phyloP scores from a whole-genome alignment of 1,139 yeast genomes.

The Nakaseomyces sp. region DNA sequence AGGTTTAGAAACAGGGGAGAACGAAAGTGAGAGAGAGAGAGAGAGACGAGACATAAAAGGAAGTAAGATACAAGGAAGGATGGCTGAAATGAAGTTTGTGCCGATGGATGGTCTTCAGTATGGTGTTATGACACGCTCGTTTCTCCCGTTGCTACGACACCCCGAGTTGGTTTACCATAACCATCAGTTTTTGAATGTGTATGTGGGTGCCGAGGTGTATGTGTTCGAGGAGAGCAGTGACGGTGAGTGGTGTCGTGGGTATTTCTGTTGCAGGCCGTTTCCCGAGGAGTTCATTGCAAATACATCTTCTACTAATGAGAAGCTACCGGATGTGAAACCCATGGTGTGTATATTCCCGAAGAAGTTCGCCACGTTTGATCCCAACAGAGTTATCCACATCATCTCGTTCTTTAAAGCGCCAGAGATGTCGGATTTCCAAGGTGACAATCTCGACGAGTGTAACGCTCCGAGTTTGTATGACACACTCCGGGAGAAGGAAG shows the following conservation, averaged over 20 bases:
- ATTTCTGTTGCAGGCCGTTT: conserved; percentile 50
- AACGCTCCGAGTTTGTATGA: conserved; percentile 17
- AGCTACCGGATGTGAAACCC: conserved; percentile 47
- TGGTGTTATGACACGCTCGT: conserved; percentile 51
- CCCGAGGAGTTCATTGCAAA: conserved; percentile 62
- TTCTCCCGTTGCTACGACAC: conserved; percentile 46
- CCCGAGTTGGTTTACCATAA: conserved; percentile 26
- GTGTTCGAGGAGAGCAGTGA: conserved; percentile 56
- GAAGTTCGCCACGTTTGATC: conserved; percentile 37
- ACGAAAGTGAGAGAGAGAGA: not conserved
- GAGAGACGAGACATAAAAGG: not conserved
- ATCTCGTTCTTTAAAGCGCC: conserved; percentile 29
- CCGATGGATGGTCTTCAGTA: conserved; percentile 37
- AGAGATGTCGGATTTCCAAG: conserved; percentile 30
- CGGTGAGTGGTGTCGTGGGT: conserved; percentile 74
- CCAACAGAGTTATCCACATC: conserved; percentile 24
- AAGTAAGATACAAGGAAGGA: not conserved
- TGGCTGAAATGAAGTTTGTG: conserved; percentile 31
- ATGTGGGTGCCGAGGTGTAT: conserved; percentile 76
- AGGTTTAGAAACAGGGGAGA: not conserved
- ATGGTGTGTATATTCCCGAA: conserved; percentile 55
- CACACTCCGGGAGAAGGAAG: conserved; percentile 27
- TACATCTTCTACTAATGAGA: conserved; percentile 37
- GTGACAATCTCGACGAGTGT: conserved; percentile 28
- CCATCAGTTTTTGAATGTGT: conserved; percentile 43